Conservation (phyloP, 2,329 filamentous ascomycete species). For the Epichloe gansuensis region DNA sequence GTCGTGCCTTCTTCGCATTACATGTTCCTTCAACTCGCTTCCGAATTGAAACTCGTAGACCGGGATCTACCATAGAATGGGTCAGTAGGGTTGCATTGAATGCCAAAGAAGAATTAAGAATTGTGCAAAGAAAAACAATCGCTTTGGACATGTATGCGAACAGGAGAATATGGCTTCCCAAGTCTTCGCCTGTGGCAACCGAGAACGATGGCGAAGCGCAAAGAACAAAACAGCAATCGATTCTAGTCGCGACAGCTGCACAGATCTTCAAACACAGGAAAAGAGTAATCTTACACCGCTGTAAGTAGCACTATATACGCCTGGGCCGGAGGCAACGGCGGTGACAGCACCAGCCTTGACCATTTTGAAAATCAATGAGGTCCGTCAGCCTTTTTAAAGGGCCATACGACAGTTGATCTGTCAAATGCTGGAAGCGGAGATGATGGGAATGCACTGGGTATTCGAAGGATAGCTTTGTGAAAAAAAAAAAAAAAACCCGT, state of each 20-base stretch:
- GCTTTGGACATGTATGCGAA: neutral
- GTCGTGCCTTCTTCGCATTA: conserved; percentile 87
- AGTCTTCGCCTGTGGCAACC: neutral
- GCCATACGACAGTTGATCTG: neutral
- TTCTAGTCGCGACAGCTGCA: neutral
- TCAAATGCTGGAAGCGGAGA: neutral
- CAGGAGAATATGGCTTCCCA: neutral
- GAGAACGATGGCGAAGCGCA: neutral
- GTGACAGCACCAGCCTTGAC: conserved; percentile 28
- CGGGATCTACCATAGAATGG: conserved; percentile 53
- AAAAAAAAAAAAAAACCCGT: neutral
- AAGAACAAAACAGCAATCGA: neutral
- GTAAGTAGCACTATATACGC: conserved; percentile 57
- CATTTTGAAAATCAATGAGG: conserved; percentile 27
- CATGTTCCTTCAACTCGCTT: conserved; percentile 66
- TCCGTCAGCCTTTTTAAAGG: neutral
- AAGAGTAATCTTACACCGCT: conserved; percentile 43
- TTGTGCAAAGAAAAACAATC: neutral
- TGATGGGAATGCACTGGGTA: neutral
- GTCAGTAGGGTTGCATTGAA: neutral
- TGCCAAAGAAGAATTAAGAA: neutral
- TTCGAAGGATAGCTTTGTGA: neutral
- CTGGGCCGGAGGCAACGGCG: conserved; percentile 24
- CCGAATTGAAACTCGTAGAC: conserved; percentile 90
- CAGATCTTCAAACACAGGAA: neutral